Evolutionary conservation across 805 yeast genomes (phyloP), one percentile per base, ranked within the genome.

Genomic region (Lipomyces oligophaga): DNA sequence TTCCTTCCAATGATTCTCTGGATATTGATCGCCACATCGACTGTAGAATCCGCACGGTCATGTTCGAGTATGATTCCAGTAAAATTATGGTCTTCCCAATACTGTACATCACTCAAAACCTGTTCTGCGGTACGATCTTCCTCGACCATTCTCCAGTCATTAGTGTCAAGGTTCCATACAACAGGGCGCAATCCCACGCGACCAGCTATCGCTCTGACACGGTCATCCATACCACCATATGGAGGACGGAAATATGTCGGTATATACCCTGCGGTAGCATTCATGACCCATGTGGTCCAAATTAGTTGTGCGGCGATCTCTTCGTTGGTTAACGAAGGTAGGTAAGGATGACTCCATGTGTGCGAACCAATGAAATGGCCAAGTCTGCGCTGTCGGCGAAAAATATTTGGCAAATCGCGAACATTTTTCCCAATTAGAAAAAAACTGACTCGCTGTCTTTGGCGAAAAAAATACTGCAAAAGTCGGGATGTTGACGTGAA

Each of bases 231-330:
- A 0, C 95, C 97, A 0, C 97, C 98, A 62, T 86, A 90, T 0
- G 98, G 98, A 0, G 98, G 98, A 57, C 98, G 76, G 64, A 85
- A 90, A 85, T 90, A 90, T 60, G 82, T 83, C 5, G 98, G 98
- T 7, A 85, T 63, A 59, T 88, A 89, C 22, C 80, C 72, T 0
- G 86, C 85, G 0, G 97, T 88, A 1, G 96, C 96, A 68, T 90
- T 89, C 88, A 89, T 85, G 4, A 97, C 96, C 97, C 97, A 90
- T 26, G 87, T 79, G 1, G 94, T 81, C 98, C 98, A 90, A 65
- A 89, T 82, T 31, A 90, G 67, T 63, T 90, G 95, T 0, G 97
- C 95, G 45, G 84, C 79, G 16, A 90, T 79, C 52, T 85, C 77
- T 65, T 87, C 90, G 62, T 88, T 88, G 20, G 79, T 65, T 45